Evolutionary conservation across 352 stramenopile genomes (phyloP).

Genomic region (Globisporangium cylindrosporum): DNA sequence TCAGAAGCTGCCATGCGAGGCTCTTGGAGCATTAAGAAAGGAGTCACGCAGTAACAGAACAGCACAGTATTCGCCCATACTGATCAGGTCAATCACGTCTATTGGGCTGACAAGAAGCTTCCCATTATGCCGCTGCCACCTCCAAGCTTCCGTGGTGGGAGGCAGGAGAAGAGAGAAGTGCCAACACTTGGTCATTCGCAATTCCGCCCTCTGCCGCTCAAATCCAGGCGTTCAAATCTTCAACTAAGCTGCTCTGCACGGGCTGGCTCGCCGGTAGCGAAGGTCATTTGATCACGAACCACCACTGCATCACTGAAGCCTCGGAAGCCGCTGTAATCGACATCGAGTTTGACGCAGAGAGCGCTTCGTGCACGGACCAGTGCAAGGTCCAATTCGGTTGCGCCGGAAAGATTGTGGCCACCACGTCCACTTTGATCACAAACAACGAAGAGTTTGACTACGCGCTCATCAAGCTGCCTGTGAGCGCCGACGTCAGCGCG

Average conservation of each 20-base stretch:
- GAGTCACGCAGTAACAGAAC: no score
- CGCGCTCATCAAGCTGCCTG: constrained; percentile 28
- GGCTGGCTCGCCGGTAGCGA: constrained; percentile 60
- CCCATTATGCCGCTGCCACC: no score
- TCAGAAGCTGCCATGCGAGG: no score
- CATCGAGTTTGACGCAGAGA: constrained; percentile 65
- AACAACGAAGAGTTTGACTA: constrained; percentile 46
- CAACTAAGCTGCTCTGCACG: constrained; percentile 20
- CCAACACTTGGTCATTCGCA: no score
- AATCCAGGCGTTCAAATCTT: no score
- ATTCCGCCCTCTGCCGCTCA: no score
- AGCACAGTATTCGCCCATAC: no score
- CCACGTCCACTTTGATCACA: constrained; percentile 38
- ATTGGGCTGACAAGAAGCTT: no score
- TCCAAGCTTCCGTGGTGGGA: no score
- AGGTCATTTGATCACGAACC: constrained; percentile 71
- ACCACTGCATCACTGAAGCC: constrained; percentile 51
- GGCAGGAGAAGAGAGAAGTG: no score
- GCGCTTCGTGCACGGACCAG: constrained; percentile 38
- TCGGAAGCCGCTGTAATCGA: constrained; percentile 32
- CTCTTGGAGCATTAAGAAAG: no score
- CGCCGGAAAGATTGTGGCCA: constrained; percentile 39
- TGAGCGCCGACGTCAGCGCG: background rate
- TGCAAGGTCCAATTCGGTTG: constrained; percentile 46
- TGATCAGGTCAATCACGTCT: no score